A percentile compares a stretch with the other conserved stretches of the same genome.
Evolutionary conservation across 371 early-diverging fungal species (phyloP).

Genomic region (Syncephalis fuscata): DNA sequence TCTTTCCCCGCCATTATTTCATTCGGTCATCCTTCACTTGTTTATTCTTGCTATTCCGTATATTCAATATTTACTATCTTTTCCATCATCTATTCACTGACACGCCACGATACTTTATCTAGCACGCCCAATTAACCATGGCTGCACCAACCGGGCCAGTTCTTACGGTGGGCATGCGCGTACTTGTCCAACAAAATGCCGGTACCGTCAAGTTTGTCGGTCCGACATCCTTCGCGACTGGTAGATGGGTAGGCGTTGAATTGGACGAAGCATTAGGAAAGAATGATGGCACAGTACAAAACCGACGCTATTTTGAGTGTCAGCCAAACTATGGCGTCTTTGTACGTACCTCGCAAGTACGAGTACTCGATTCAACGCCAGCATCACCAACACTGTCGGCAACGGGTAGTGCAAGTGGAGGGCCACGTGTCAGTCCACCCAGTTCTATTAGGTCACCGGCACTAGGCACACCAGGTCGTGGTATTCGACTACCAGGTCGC

Average conservation of each 20-base stretch:
- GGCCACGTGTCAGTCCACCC: not conserved
- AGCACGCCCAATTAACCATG: no score
- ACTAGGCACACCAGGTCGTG: not conserved
- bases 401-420: not conserved
- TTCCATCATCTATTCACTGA: no score
- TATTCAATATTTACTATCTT: no score
- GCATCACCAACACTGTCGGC: slow-evolving; percentile 10
- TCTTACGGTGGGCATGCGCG: not conserved
- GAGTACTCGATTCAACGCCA: slow-evolving; percentile 13
- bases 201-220: slow-evolving; percentile 53
- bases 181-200: not conserved
- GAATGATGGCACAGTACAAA: slow-evolving; percentile 62
- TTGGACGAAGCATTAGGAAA: slow-evolving; percentile 55
- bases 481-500: not conserved
- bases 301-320: slow-evolving; percentile 70
- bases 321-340: slow-evolving; percentile 59
- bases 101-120: no score
- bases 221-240: slow-evolving; percentile 47
- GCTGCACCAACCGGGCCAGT: not conserved
- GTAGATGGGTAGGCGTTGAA: slow-evolving; percentile 69
- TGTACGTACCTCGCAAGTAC: slow-evolving; percentile 52
- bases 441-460: not conserved
- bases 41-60: no score
- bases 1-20: no score
- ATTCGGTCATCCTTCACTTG: no score